Evolutionary conservation across 1,139 yeast genomes (phyloP), one percentile per base, ranked within the genome.

Genomic region (Lodderomyces pseudojiufengensis): DNA sequence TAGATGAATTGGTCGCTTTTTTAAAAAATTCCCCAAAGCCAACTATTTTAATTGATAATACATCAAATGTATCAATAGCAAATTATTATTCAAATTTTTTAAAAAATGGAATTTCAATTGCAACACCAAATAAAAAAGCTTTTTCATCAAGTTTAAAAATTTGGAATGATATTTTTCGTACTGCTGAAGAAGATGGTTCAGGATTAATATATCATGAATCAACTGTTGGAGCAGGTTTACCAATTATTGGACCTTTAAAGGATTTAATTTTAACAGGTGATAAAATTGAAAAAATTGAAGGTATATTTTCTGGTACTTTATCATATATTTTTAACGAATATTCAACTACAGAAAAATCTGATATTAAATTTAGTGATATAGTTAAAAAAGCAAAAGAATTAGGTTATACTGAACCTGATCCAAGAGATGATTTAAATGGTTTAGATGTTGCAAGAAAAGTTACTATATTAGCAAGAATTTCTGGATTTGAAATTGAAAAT

Each of bases 341-440:
- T 60, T 86, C 96, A 32, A 79, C 94, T 33, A 64, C 80, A 37
- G 73, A 72, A 43, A 71, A 78, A 35, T 54, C 61, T 25, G 68
- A 73, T 37, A 76, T 78, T 44, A 83, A 82, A 57, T 92, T 90
- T 57, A 87, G 97, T 22, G 95, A 90, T 39, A 82, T 94, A 34
- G 98, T 92, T 39, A 70, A 74, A 46, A 79, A 80, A 36, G 98
- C 99, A 32, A 90, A 90, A 64, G 66, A 80, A 31, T 73, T 87
- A 49, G 99, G 99, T 32, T 92, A 87, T 75, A 92, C 97, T 30
- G 99, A 94, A 64, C 98, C 99, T 35, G 99, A 92, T 61, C 98
- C 98, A 59, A 81, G 99, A 65, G 99, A 92, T 59, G 99, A 92
- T 58, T 77, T 92, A 61, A 92, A 92, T 59, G 99, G 99, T 41